phyloP scores from a whole-genome alignment of 495 filamentous ascomycete genomes.

The Penicillium coprophilum region DNA sequence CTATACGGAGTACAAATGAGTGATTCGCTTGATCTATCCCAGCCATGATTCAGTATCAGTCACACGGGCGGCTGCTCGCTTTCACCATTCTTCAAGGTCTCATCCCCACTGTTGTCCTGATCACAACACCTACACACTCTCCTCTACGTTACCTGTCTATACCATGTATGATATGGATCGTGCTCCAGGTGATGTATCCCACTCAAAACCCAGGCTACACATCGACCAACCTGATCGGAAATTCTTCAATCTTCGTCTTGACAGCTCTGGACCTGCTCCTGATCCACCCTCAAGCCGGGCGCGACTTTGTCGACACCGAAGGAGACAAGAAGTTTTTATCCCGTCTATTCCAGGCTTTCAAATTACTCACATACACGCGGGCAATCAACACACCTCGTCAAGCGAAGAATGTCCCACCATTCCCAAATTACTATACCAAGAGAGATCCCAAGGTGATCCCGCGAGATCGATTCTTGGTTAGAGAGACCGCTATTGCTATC shows the following conservation, averaged over 20 bases:
- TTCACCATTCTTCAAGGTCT: background rate
- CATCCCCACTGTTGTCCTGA: slow-evolving; percentile 11
- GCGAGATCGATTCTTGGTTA: slow-evolving; percentile 12
- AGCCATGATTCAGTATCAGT: slow-evolving; percentile 4
- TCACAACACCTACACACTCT: slow-evolving; percentile 12
- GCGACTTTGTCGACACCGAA: slow-evolving; percentile 11
- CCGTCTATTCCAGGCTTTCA: slow-evolving; percentile 3
- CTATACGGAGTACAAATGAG: too few species aligned
- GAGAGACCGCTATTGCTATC: slow-evolving; percentile 17
- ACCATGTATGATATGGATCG: slow-evolving; percentile 15
- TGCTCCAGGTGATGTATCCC: background rate
- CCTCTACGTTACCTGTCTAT: slow-evolving; percentile 17
- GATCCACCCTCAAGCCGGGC: slow-evolving; percentile 18
- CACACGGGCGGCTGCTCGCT: background rate
- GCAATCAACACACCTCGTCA: slow-evolving; percentile 19
- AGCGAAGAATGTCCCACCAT: slow-evolving; percentile 18
- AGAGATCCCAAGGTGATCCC: background rate
- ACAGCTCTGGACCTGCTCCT: slow-evolving; percentile 15
- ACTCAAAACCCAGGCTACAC: background rate
- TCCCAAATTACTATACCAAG: slow-evolving; percentile 17
- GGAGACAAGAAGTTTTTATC: background rate
- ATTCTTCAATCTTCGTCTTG: background rate
- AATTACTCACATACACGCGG: background rate
- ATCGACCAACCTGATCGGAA: background rate
- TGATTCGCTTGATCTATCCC: background rate